These are phyloP conservation scores for Albifimbria verrucaria DNA, from an alignment of 2,329 filamentous ascomycete genomes.

Conservation along the genomic window DNA sequence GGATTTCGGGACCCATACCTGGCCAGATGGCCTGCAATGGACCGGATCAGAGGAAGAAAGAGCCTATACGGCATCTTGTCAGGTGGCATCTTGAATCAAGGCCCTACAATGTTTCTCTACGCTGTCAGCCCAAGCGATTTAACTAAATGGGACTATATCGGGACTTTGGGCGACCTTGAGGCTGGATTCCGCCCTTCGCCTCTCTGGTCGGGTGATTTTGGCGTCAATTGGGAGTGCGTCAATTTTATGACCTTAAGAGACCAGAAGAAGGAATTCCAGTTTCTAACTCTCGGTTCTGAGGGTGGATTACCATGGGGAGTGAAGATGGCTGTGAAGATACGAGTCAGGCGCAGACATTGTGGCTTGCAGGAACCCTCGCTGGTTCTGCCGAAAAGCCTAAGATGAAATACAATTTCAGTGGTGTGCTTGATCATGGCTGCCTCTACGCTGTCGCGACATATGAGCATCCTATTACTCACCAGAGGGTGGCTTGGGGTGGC, in stretches of 20 bases:
- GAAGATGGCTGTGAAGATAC: conserved; percentile 8
- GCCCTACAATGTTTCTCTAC: conserved; percentile 46
- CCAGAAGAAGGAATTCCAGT: conserved; percentile 24
- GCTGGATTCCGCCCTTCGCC: conserved; percentile 32
- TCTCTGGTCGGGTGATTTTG: conserved; percentile 46
- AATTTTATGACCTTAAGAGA: conserved; percentile 41
- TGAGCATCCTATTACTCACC: conserved; percentile 36
- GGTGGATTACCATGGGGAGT: conserved; percentile 24
- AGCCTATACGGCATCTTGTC: conserved; percentile 45
- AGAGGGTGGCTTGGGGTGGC: conserved; percentile 46
- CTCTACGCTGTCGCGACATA: conserved; percentile 49
- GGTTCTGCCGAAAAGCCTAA: conserved; percentile 7
- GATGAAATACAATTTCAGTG: conserved; percentile 36
- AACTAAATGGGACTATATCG: conserved; percentile 41
- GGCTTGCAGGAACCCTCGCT: conserved; percentile 37
- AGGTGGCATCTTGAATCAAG: conserved; percentile 37
- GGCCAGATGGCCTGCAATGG: conserved; percentile 22
- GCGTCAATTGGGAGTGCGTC: conserved; percentile 49
- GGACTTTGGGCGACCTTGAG: conserved; percentile 36
- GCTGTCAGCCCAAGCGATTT: conserved; percentile 34
- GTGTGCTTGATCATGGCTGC: conserved; percentile 44
- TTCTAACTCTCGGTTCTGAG: conserved; percentile 44
- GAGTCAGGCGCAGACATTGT: conserved; percentile 24
- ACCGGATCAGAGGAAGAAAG: conserved; percentile 15
- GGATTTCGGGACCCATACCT: conserved; percentile 33